Evolutionary conservation across 1,284 basidiomycete genomes (phyloP), one percentile per base, ranked within the genome.

Genomic region (Neonothopanus nambi): DNA sequence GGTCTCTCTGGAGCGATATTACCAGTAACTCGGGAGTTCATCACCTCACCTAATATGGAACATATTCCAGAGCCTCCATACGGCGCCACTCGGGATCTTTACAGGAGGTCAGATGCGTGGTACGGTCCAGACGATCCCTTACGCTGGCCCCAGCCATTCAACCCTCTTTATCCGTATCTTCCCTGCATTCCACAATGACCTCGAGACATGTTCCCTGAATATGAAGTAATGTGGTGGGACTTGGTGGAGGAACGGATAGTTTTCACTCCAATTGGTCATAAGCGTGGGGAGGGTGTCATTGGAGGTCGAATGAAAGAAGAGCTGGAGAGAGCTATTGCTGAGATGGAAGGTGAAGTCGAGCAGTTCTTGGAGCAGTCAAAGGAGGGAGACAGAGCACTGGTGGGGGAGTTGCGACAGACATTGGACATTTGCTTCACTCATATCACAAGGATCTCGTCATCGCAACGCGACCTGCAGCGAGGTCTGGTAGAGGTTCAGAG

Each of bases 71-170:
- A 28, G 5, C 46, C 52, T 13, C 52, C 39, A 1, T 24, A 49
- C 13, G 51, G 51, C 5, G 46, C 51, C 4, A 53, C 44, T 26
- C 33, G 51, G 3, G 41, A 53, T 40, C 23, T 53, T 12, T 47
- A 47, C 21, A 21, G 44, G 4, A 21, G 36, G 9, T 12, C n/a
- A 6, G 51, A 53, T 40, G 44, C 30, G 3, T 23, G 23, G 8
- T 53, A 47, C 30, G 51, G 51, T 2, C 20, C 46, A 2, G 51
- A 53, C 37, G 51, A 53, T 30, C 51, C 37, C 3, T 6, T 46
- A 5, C 26, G 20, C 11, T 40, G 24, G 30, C 51, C 44, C 5
- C 52, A 54, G 41, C 51, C 44, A 1, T 47, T 39, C 44, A 53
- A 53, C 35, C 24, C 1, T 2, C 12, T 47, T 17, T 30, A 47